Evolutionary conservation across 202 grass and related monocot genomes (phyloP).

Genomic region (Panicum virgatum): DNA sequence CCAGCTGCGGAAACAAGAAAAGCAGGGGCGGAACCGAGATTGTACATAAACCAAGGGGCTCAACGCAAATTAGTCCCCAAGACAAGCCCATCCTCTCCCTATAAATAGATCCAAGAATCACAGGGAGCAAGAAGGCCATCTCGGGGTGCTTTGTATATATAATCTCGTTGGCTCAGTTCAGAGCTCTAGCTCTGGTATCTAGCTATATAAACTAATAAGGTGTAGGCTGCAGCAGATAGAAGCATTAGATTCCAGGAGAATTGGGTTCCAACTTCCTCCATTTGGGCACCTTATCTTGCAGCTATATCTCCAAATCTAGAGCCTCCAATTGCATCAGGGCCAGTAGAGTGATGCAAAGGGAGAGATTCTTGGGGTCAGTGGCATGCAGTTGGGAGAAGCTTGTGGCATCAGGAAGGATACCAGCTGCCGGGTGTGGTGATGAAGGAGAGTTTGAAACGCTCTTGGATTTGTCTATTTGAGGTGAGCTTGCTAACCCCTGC

Average conservation of each 20-base stretch:
- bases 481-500: neutral
- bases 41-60: neutral
- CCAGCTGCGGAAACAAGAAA: neutral
- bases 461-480: constrained; percentile 43
- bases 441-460: constrained; percentile 42
- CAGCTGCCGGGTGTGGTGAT: constrained; percentile 3
- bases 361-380: constrained; percentile 48
- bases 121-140: constrained; percentile 32
- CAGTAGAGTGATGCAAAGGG: constrained; percentile 44
- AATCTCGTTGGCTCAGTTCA: constrained; percentile 5
- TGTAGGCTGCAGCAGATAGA: neutral
- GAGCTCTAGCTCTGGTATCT: constrained; percentile 15
- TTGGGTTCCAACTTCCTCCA: constrained; percentile 19
- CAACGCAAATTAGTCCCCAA: neutral
- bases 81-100: constrained; percentile 4
- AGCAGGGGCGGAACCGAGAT: neutral
- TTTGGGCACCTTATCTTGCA: constrained; percentile 21
- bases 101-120: constrained; percentile 44
- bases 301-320: constrained; percentile 16
- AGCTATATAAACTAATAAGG: constrained; percentile 15
- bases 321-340: constrained; percentile 17
- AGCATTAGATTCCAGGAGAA: constrained; percentile 42
- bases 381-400: constrained; percentile 44
- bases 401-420: constrained; percentile 19
- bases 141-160: constrained; percentile 35